phyloP scores from a whole-genome alignment of 176 grass and related monocot species.

The Pontederia crassipes region DNA sequence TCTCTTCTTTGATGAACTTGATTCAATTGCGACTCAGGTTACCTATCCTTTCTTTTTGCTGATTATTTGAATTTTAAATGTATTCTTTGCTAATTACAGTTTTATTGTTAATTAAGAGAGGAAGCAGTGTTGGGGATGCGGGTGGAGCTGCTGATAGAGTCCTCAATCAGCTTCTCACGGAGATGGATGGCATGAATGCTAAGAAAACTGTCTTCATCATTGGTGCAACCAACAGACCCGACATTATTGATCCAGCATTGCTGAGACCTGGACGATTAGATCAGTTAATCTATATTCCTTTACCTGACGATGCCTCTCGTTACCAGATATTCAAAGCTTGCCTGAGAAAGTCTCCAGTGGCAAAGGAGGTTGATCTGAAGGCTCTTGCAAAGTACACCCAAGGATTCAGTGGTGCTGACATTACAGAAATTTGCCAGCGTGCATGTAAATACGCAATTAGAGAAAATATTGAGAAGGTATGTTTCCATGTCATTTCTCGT shows the following conservation, averaged over 20 bases:
- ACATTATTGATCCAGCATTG: slow-evolving; percentile 73
- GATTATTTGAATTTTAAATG: neutral
- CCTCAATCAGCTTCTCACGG: slow-evolving; percentile 67
- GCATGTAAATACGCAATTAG: slow-evolving; percentile 77
- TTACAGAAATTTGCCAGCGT: slow-evolving; percentile 86
- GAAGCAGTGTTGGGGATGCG: slow-evolving; percentile 61
- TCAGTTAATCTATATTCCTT: slow-evolving; percentile 72
- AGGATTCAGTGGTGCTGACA: slow-evolving; percentile 83
- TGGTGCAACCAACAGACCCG: slow-evolving; percentile 72
- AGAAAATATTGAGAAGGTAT: slow-evolving; percentile 83
- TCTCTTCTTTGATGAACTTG: slow-evolving; percentile 73
- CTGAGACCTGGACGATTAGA: slow-evolving; percentile 68
- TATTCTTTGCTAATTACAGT: slow-evolving; percentile 9
- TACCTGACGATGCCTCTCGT: slow-evolving; percentile 59
- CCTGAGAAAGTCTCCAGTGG: slow-evolving; percentile 68
- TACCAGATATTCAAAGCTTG: slow-evolving; percentile 76
- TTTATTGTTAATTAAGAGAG: slow-evolving; percentile 36
- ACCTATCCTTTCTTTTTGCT: neutral
- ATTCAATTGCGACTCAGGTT: slow-evolving; percentile 85
- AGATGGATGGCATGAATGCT: slow-evolving; percentile 82
- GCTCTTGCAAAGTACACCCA: slow-evolving; percentile 72
- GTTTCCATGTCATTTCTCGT: neutral
- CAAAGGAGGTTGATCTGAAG: slow-evolving; percentile 59
- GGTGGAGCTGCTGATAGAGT: slow-evolving; percentile 76
- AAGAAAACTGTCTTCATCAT: slow-evolving; percentile 89